Base-by-base conservation (phyloP, 2,329 filamentous ascomycete species). In the Phaeoacremonium minimum region DNA sequence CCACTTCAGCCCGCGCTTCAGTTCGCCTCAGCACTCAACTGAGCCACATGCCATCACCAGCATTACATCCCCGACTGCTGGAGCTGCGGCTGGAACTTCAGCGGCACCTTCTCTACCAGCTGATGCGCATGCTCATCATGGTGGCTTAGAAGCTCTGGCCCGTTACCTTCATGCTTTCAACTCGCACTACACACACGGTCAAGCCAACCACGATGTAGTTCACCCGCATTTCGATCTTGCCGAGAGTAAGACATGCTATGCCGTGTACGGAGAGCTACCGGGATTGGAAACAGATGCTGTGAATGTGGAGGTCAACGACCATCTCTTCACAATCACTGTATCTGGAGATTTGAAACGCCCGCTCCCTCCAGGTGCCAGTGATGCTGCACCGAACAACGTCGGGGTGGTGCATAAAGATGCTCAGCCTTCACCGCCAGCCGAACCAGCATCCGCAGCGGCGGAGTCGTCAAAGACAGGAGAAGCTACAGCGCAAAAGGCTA, bases 181-280 rank as follows among this genome's bases (percentile, higher is more conserved):
- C 40, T 22, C 22, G 17, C 39, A 40, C 15, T 38, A 40, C 38
- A 18, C 16, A 19, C 18, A 18, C 33, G 32, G 31, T 18, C 8
- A 7, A 16, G 14, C 18, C 31, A 18, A 15, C 15, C 5, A 19
- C 16, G 20, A 12, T 14, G 32, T 35, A 16, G 31, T 31, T 15
- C 32, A 37, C 18, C 43, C 43, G 15, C 32, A 32, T 28, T 45
- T 45, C 17, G 43, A 45, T 28, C 37, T 45, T 14, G 34, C 32
- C 15, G 43, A 45, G 28, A 36, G 19, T 28, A 31, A 30, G 19
- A 35, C 37, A 3, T 17, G 17, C 17, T 45, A 43, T 31, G 31
- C 35, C 30, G 36, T 45, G 22, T 45, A 45, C 35, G 43, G 40
- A 32, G 43, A 45, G 32, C 35, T 45, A 3, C 33, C 43, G 6